Base-by-base conservation (phyloP, 768 basidiomycete genomes). In the Fistulinella prunicolor region DNA sequence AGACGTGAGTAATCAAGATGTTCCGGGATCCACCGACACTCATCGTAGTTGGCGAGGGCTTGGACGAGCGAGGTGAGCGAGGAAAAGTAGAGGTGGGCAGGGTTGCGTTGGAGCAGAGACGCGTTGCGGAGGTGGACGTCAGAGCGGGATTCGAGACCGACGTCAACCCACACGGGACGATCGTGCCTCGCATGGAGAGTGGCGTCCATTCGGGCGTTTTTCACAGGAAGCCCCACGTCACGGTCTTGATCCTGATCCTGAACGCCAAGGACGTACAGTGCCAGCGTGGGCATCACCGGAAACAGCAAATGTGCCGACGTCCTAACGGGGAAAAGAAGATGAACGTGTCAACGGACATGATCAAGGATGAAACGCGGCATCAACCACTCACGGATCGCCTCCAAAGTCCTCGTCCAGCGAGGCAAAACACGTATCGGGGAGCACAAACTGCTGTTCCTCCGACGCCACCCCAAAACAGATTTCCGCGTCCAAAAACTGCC, bases 61-160 rank as follows among this genome's bases (percentile, higher is more conserved):
- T 75, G 70, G 5, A 76, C 71, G 41, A 81, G 66, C 9, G 80
- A 74, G 26, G 70, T 69, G 49, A 82, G 74, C 30, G 77, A 77
- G 36, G 73, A 73, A 59, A 82, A 83, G 55, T 78, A 76, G 17
- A 82, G 66, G 37, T 64, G 68, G 7, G 63, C 50, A 1, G 78
- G 79, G 57, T 78, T 77, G 6, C 73, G 75, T 55, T 79, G 79
- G 13, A 83, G 73, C 38, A 82, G 68, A 61, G 80, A 76, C 10
- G 79, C 73, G 41, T 83, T 83, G 19, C 82, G 77, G 23, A 83
- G 67, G 55, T 81, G 78, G n/a, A 83, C 74, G 61, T 83, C 82
- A 1, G 70, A 68, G 1, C 73, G 71, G 0, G 72, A 73, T 63
- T 83, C 81, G 29, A 70, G 55, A 13, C 79, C 80, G 19, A 77